Evolutionary conservation across 2,329 filamentous ascomycete genomes (phyloP).

Genomic region (Diaporthe destruens): DNA sequence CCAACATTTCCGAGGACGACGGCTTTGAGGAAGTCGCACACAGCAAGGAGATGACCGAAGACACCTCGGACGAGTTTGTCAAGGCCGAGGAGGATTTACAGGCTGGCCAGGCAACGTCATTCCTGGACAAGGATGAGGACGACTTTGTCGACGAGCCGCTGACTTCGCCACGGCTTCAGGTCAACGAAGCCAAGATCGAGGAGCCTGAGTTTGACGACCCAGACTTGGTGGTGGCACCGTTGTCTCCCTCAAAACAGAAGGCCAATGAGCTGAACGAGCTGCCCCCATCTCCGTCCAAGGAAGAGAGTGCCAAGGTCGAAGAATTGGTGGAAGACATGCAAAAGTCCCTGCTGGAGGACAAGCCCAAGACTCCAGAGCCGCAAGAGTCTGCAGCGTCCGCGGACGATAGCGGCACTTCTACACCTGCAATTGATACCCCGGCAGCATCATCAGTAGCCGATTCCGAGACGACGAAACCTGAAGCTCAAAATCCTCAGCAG

Average conservation of each 20-base stretch:
- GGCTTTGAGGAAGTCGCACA: slow-evolving; percentile 91
- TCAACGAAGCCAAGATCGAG: slow-evolving; percentile 69
- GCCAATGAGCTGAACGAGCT: slow-evolving; percentile 23
- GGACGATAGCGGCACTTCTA: slow-evolving; percentile 33
- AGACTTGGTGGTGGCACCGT: slow-evolving; percentile 67
- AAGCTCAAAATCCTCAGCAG: slow-evolving; percentile 40
- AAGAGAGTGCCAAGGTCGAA: slow-evolving; percentile 42
- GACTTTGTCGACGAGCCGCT: slow-evolving; percentile 85
- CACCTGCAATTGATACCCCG: slow-evolving; percentile 36
- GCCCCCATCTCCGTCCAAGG: slow-evolving; percentile 19
- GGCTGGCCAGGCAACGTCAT: slow-evolving; percentile 53
- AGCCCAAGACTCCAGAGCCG: slow-evolving; percentile 32
- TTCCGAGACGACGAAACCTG: slow-evolving; percentile 29
- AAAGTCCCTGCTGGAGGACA: slow-evolving; percentile 39
- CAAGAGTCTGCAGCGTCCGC: slow-evolving; percentile 27
- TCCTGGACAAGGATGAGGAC: slow-evolving; percentile 73
- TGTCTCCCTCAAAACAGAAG: slow-evolving; percentile 65
- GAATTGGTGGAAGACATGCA: slow-evolving; percentile 42
- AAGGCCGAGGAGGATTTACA: slow-evolving; percentile 69
- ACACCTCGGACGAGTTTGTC: slow-evolving; percentile 77
- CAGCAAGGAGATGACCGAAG: slow-evolving; percentile 77
- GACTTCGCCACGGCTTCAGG: slow-evolving; percentile 74
- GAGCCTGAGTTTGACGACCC: slow-evolving; percentile 66
- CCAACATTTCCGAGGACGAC: slow-evolving; percentile 87
- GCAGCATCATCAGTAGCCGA: slow-evolving; percentile 37